Percentiles rank a stretch among this genome's conserved stretches.
Evolutionary conservation across 2,329 filamentous ascomycete species (phyloP).

Genomic region (Acephala macrosclerotiorum): DNA sequence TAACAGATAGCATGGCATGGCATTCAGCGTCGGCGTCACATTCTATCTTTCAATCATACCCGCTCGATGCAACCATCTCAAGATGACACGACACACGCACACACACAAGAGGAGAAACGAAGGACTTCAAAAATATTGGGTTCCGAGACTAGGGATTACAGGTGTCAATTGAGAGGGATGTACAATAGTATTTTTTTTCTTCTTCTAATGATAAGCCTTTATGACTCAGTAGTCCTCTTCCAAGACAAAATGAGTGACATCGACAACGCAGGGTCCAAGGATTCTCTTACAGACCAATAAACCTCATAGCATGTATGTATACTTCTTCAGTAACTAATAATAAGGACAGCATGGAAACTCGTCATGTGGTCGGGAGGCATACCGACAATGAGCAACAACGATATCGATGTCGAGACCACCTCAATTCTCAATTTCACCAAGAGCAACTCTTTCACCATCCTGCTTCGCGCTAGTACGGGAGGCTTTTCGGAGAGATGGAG

Average conservation of each 20-base stretch:
- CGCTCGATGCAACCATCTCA: slow-evolving; percentile 32
- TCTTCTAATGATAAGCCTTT: slow-evolving; percentile 9
- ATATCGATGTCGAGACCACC: background rate
- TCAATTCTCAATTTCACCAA: slow-evolving; percentile 38
- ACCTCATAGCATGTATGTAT: background rate
- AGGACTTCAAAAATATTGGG: background rate
- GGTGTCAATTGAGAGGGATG: slow-evolving; percentile 9
- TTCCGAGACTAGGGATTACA: slow-evolving; percentile 2
- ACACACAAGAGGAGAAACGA: slow-evolving; percentile 11
- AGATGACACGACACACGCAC: slow-evolving; percentile 5
- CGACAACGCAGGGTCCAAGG: background rate
- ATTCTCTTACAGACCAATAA: background rate
- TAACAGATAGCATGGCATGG: slow-evolving; percentile 16
- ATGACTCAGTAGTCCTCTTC: background rate
- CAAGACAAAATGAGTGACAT: background rate
- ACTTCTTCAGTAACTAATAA: background rate
- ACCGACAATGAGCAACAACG: background rate
- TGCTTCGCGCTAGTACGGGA: slow-evolving; percentile 31
- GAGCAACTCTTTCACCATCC: slow-evolving; percentile 31
- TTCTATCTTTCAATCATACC: slow-evolving; percentile 37
- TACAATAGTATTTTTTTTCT: no score
- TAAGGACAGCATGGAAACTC: background rate
- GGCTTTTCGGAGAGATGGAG: slow-evolving; percentile 37
- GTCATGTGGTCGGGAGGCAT: background rate
- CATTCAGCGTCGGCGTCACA: slow-evolving; percentile 40